Percentiles rank a stretch among this genome's conserved stretches.
phyloP scores from a whole-genome alignment of 1,284 basidiomycete species.

The Sphaerobolus stellatus region DNA sequence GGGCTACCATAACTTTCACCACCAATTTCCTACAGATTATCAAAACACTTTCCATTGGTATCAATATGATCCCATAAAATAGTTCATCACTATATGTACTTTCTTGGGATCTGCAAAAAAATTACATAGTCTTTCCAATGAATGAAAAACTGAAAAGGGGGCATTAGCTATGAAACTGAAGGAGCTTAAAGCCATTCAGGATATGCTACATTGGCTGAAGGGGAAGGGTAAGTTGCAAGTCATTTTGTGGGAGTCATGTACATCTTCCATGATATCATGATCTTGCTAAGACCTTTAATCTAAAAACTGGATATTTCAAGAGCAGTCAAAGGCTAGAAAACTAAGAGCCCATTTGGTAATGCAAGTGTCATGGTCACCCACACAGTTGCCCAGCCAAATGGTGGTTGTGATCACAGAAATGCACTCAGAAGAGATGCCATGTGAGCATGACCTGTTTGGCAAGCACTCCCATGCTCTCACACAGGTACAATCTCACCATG shows the following conservation, averaged over 20 bases:
- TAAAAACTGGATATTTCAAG: constrained; percentile 48
- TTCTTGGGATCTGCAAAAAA: background rate
- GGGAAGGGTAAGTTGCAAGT: constrained; percentile 47
- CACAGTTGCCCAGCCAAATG: too few species aligned
- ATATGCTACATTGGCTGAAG: constrained; percentile 47
- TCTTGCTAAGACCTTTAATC: constrained; percentile 1
- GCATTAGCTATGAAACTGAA: constrained; percentile 53
- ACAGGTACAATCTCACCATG: too few species aligned
- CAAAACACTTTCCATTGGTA: constrained; percentile 89
- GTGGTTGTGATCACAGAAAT: too few species aligned
- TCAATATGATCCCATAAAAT: background rate
- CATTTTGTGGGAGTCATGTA: constrained; percentile 48
- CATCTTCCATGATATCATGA: constrained; percentile 1
- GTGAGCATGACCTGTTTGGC: too few species aligned
- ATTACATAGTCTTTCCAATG: constrained; percentile 54
- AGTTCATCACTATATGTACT: constrained; percentile 55
- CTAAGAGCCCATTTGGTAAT: too few species aligned
- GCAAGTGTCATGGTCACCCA: too few species aligned
- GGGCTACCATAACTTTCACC: constrained; percentile 97
- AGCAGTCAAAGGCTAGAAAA: constrained; percentile 61
- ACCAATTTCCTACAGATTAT: constrained; percentile 93
- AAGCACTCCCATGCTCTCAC: too few species aligned
- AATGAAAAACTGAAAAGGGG: constrained; percentile 54
- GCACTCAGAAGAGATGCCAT: too few species aligned
- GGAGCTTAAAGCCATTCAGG: constrained; percentile 36